phyloP scores from a whole-genome alignment of 2,329 filamentous ascomycete species.

The Cladosporium sp. region DNA sequence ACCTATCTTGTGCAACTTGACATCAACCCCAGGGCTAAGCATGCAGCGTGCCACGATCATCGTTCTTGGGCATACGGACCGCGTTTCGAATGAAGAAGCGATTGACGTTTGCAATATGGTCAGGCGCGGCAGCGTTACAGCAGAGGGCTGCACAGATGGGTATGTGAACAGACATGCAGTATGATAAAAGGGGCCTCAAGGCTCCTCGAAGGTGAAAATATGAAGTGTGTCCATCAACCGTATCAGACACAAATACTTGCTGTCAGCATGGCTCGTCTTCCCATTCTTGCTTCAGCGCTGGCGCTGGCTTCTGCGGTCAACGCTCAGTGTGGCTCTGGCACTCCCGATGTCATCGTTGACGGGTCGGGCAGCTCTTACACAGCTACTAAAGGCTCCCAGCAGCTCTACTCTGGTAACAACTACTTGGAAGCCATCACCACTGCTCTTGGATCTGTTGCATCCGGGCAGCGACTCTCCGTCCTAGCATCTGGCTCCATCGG shows the following conservation, averaged over 20 bases:
- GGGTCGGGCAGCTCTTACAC: slow-evolving; percentile 45
- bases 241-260: background rate
- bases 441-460: slow-evolving; percentile 49
- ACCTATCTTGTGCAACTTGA: slow-evolving; percentile 3
- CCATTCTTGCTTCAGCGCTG: slow-evolving; percentile 38
- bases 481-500: slow-evolving; percentile 55
- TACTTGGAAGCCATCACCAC: slow-evolving; percentile 54
- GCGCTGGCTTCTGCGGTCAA: slow-evolving; percentile 39
- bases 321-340: slow-evolving; percentile 46
- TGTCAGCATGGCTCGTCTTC: slow-evolving; percentile 34
- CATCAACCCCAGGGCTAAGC: background rate
- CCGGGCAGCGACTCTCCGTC: slow-evolving; percentile 52
- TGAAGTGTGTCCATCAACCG: background rate
- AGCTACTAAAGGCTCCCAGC: slow-evolving; percentile 41
- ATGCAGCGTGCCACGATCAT: slow-evolving; percentile 7
- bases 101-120: background rate
- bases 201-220: background rate
- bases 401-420: slow-evolving; percentile 51
- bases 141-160: background rate
- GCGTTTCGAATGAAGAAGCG: background rate
- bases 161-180: background rate
- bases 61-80: background rate
- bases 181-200: background rate
- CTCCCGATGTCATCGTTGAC: slow-evolving; percentile 45
- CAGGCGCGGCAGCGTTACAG: slow-evolving; percentile 4